These are phyloP conservation scores for Rutstroemia sp. DNA, from an alignment of 2,329 filamentous ascomycete genomes.

Conservation along the genomic window DNA sequence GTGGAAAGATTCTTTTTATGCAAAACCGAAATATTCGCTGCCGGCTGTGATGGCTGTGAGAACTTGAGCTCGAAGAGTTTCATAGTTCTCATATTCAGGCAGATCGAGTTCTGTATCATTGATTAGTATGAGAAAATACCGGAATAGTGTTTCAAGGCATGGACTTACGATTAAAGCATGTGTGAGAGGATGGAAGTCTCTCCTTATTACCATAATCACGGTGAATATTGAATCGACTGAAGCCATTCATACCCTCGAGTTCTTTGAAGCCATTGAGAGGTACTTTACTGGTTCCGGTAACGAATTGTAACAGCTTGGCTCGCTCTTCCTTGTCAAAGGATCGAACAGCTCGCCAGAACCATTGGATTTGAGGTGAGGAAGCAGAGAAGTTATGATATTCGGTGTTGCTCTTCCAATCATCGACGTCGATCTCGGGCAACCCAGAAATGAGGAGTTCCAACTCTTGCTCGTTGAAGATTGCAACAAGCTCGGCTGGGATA, in stretches of 20 bases:
- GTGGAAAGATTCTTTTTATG: conserved; percentile 43
- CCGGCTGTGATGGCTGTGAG: conserved; percentile 97
- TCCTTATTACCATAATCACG: conserved; percentile 96
- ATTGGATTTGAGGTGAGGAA: conserved; percentile 93
- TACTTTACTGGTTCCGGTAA: conserved; percentile 96
- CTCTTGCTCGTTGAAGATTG: conserved; percentile 98
- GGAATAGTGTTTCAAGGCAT: not conserved
- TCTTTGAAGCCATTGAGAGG: conserved; percentile 98
- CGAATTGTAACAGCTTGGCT: conserved; percentile 93
- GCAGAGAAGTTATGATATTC: conserved; percentile 97
- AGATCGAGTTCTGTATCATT: conserved; percentile 75
- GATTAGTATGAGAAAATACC: conserved; percentile 18
- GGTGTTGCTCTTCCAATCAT: conserved; percentile 98
- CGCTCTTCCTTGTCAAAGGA: conserved; percentile 99
- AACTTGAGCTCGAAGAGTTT: conserved; percentile 76
- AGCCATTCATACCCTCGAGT: conserved; percentile 97
- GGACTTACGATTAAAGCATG: conserved; percentile 96
- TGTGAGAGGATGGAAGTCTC: conserved; percentile 90
- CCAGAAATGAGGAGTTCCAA: conserved; percentile 94
- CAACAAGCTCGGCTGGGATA: conserved; percentile 85
- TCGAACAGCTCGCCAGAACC: conserved; percentile 97
- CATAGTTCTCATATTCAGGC: conserved; percentile 96
- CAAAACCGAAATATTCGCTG: conserved; percentile 96
- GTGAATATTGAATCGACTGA: conserved; percentile 97
- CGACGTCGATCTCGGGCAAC: conserved; percentile 91